Conservation (phyloP, 2,329 filamentous ascomycete species). For the Trichoderma sp. region DNA sequence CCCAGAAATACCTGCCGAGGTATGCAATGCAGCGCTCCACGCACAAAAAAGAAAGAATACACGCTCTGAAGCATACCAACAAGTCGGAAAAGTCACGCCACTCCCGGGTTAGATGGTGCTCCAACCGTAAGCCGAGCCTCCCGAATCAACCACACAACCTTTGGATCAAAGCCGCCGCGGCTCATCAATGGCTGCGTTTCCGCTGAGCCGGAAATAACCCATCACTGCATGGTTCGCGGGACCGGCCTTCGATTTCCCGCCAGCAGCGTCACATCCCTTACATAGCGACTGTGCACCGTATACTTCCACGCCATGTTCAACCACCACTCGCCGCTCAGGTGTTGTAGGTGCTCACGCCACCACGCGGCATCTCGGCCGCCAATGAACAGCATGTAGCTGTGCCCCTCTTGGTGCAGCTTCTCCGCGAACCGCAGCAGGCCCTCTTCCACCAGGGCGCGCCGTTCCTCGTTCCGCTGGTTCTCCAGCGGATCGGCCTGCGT, state of each 20-base stretch:
- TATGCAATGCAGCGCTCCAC: neutral
- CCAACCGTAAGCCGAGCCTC: constrained; percentile 12
- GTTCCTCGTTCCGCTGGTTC: constrained; percentile 31
- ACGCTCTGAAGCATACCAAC: neutral
- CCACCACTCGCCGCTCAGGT: constrained; percentile 35
- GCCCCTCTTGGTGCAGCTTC: constrained; percentile 28
- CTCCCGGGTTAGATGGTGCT: neutral
- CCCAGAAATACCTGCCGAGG: neutral
- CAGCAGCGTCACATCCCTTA: constrained; percentile 13
- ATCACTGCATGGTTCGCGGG: neutral
- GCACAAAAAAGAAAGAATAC: neutral
- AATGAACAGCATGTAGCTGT: constrained; percentile 34
- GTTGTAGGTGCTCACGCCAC: constrained; percentile 33
- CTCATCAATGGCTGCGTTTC: neutral
- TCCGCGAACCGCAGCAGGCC: constrained; percentile 30
- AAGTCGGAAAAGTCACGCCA: neutral
- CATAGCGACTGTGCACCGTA: constrained; percentile 27
- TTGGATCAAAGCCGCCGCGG: neutral
- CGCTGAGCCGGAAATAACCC: neutral
- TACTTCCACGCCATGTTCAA: constrained; percentile 34
- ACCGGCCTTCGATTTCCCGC: constrained; percentile 6
- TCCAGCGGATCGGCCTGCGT: constrained; percentile 32
- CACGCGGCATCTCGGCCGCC: constrained; percentile 34
- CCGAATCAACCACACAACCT: neutral
- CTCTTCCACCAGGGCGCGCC: constrained; percentile 28